Evolutionary conservation across 2,329 filamentous ascomycete genomes (phyloP), one percentile per base, ranked within the genome.

Genomic region (Penicillium sp.): DNA sequence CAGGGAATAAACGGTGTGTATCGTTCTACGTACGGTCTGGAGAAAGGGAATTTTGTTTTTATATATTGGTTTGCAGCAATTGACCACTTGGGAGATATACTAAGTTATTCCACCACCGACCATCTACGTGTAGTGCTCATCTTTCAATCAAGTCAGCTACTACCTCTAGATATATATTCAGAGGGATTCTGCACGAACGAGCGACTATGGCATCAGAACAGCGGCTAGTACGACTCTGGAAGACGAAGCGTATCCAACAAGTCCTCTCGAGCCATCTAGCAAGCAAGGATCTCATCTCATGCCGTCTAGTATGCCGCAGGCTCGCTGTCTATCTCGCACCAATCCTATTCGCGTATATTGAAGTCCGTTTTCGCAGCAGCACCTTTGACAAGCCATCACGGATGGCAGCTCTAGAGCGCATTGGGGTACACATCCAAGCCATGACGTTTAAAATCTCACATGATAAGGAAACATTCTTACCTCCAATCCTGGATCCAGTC

Each of bases 381-480:
- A 87, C 87, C 56, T 92, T 96, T 70, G 92, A 89, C 50, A 87
- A 86, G 65, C 84, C 87, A 34, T 82, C 85, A 60, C 84, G 89
- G 49, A 80, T 94, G 63, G 85, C 88, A 58, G 90, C 90, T 24
- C 80, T 96, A 55, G 83, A 13, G 57, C 82, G 89, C 58, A 86
- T 96, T 66, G 92, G 91, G 55, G 86, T 86, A 63, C 85, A 93
- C 72, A 83, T 95, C 66, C 86, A 90, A 74, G 87, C 87, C 57
- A 80, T 96, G 52, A 89, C 84, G 55, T 95, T 96, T 76, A 82
- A 81, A 69, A 83, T 95, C 63, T 83, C 89, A 29, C 90, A 95
- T 74, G 85, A 85, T 6, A 77, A 84, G n/a, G 84, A 89, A 51
- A 94, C 89, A 40, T 92, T 92, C 69, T 80, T 96, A 9, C 89